Evolutionary conservation across 1,284 basidiomycete genomes (phyloP).

Genomic region (Malassezia pachydermatis): DNA sequence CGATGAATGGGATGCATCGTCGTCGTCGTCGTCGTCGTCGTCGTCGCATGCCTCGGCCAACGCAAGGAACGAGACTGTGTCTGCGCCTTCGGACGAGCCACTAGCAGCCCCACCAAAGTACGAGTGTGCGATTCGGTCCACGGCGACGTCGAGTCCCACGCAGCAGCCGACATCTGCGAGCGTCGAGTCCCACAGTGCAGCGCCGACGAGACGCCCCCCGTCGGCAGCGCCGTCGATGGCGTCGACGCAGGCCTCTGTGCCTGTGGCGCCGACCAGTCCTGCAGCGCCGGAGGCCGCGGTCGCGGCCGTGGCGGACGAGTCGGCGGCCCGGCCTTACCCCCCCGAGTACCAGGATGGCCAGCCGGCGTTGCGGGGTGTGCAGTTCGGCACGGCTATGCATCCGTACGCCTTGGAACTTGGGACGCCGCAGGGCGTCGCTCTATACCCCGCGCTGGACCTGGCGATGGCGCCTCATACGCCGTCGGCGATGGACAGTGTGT

Average conservation of each 20-base stretch:
- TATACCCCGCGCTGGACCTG: constrained; percentile 12
- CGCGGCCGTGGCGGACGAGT: background rate
- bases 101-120: no score
- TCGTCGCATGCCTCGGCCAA: background rate
- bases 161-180: no score
- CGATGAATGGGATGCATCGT: background rate
- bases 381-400: constrained; percentile 11
- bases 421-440: background rate
- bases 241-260: no score
- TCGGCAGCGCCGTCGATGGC: no score
- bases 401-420: constrained; percentile 1
- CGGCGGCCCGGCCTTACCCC: background rate
- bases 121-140: no score
- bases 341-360: constrained; percentile 10
- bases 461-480: background rate
- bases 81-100: background rate
- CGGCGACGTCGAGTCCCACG: no score
- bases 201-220: no score
- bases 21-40: background rate
- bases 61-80: background rate
- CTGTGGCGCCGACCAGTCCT: no score
- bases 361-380: constrained; percentile 16
- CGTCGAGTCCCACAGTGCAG: no score
- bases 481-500: background rate
- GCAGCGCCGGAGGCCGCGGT: background rate